Base-by-base conservation (phyloP, 345 rosid genomes). In the Linum trigynum region DNA sequence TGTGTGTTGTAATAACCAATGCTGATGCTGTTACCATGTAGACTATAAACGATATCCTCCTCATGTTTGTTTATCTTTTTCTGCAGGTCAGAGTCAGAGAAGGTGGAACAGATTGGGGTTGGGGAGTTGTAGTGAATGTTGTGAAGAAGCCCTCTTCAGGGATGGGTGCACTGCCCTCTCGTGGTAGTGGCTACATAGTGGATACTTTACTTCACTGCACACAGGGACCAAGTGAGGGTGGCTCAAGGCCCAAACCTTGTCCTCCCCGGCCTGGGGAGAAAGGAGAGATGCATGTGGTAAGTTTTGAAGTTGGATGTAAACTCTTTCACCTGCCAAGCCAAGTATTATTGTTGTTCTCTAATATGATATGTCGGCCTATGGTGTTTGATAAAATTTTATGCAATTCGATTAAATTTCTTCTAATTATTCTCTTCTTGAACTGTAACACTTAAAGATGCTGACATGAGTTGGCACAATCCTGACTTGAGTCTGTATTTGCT, bases 251-350 rank as follows among this genome's bases (percentile, higher is more conserved):
- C 72, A 94, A 85, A 70, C 99, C 99, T 39, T 87, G 90, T 61
- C 99, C 92, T 36, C 96, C 99, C 36, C 83, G 72, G 71, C 86
- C 90, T 61, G 99, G 97, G 60, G 96, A 94, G 72, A 90, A 87
- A 80, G 97, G 96, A 59, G 96, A 94, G 82, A 94, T 94, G 99
- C 96, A 94, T 73, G 99, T 90, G 91, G 99, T 90, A 66, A 83
- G 99, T 75, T 77, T 48, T 48, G 53, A 9, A 5, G 53, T 48
- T 48, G 11, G 11, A 48, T 6, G 11, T 48, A 5, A 48, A 48
- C 53, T 48, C 53, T 41, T 41, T 41, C 45, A 41, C 45, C 45
- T 41, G 45, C 6, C 45, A 8, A 41, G 45, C 32, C 32, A 23
- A 23, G 32, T 23, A 23, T 23, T 41, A 41, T 41, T 41, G 5